phyloP scores from a whole-genome alignment of 805 yeast genomes.

The Barnettozyma vustinii region DNA sequence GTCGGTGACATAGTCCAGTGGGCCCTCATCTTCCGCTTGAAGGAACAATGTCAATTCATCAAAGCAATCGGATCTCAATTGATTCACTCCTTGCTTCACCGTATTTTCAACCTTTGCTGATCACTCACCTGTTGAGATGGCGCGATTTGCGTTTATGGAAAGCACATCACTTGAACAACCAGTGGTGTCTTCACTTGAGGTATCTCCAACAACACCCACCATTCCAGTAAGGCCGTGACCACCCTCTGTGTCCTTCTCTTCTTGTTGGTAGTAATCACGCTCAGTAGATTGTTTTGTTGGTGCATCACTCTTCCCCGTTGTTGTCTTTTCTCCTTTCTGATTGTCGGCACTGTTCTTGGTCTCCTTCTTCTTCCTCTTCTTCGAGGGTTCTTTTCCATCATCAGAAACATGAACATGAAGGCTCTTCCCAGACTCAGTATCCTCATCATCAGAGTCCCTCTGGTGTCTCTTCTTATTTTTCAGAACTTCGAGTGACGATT shows the following conservation, averaged over 20 bases:
- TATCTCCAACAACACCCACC: neutral
- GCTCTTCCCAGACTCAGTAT: no score
- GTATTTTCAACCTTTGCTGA: neutral
- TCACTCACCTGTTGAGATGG: neutral
- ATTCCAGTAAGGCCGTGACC: neutral
- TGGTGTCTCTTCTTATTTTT: neutral
- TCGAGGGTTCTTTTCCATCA: neutral
- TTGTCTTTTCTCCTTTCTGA: neutral
- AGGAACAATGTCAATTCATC: neutral
- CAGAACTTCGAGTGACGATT: neutral
- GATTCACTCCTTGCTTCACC: neutral
- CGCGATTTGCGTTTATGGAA: neutral
- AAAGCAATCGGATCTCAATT: neutral
- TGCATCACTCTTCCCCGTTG: neutral
- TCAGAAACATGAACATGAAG: no score
- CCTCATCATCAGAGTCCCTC: no score
- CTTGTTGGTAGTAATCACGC: neutral
- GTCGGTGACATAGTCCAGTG: neutral
- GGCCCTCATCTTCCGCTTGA: neutral
- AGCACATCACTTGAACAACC: neutral
- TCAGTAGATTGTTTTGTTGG: neutral
- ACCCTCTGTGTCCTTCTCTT: neutral
- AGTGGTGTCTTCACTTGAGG: neutral
- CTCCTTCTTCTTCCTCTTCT: neutral
- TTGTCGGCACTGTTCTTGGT: no score